Base-by-base conservation (phyloP, 164 flowering plant genomes). In the Saururus chinensis region DNA sequence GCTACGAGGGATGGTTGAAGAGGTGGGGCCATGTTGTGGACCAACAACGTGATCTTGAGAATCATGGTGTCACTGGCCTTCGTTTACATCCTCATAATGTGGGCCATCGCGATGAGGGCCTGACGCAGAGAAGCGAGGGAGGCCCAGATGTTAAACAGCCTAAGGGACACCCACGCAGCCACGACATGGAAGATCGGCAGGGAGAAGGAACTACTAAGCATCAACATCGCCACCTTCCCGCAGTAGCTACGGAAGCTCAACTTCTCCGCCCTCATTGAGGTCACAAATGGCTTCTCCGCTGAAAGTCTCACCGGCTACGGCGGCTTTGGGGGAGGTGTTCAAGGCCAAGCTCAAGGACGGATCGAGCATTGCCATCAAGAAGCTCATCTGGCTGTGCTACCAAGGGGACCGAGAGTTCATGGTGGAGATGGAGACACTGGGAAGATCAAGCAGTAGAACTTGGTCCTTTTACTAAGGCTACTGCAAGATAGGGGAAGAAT, bases 121-220 rank as follows among this genome's bases (percentile, higher is more conserved):
- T 76, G 85, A 65, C 73, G 80, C 41, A 79, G 61, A 56, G 89
- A 85, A 59, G 85, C 84, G 13, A 82, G 78, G 60, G 88, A 80
- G 20, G 80, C 71, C 17, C 82, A 80, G 71, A 84, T 91, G 93
- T 82, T 91, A 9, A 71, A 55, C 19, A 81, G 83, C 61, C 66
- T 91, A 53, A 86, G 84, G 57, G 89, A 86, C 5, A 64, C 73
- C 41, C 75, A 82, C 35, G 83, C 90, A 0, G 83, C 95, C 0
- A 91, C 97, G 20, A 86, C 98, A 59, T 91, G 98, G 98, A 84
- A 86, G 68, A 79, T 88, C 25, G 96, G 81, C 60, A 84, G 77
- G 63, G 97, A 91, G 72, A 88, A 80, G 68, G 97, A 91, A 70
- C 93, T 93, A 17, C 57, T 85, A 66, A 85, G 87, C 71, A 85